Base-by-base conservation (phyloP, 1,284 basidiomycete genomes). In the Polyporus tsugae region DNA sequence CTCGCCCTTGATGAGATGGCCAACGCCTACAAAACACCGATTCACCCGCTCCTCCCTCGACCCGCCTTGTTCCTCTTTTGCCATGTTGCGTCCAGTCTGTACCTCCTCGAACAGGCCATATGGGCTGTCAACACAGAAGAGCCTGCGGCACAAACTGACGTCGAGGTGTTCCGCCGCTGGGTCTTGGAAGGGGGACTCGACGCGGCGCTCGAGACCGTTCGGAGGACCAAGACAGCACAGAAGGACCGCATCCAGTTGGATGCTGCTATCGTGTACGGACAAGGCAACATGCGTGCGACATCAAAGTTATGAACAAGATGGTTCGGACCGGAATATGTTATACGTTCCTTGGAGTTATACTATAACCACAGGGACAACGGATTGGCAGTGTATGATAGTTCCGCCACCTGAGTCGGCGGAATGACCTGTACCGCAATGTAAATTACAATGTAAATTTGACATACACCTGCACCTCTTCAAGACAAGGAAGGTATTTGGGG, bases 41-140 rank as follows among this genome's bases (percentile, higher is more conserved):
- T 84, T 6, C 75, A 83, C 0, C 81, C 85, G 19, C 79, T 91
- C 1, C 75, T 89, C 11, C 81, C 86, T 0, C 86, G 88, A 3
- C 85, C 88, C 0, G 84, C 87, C 1, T 79, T 93, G 38, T 83
- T 88, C 72, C 79, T 91, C 15, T 80, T 89, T 38, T 89, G 87
- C 0, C 82, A 87, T 62, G 73, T 86, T 46, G 80, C 88, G 0
- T 85, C 87, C 0, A 80, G 83, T 6, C 60, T 85, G 1, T 87
- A 85, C 75, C 83, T 93, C 36, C 80, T 92, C 6, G 91, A 93
- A 74, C 91, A 93, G 62, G 86, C 88, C 0, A 75, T 85, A 7
- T 93, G 91, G 91, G 84, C 88, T 0, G 71, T 79, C 70, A 76
- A 64, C 6, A 81, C 67, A 11, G 72, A 75, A 2, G 76, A 83